phyloP scores from a whole-genome alignment of 768 basidiomycete species.

The Royoungia palumana region DNA sequence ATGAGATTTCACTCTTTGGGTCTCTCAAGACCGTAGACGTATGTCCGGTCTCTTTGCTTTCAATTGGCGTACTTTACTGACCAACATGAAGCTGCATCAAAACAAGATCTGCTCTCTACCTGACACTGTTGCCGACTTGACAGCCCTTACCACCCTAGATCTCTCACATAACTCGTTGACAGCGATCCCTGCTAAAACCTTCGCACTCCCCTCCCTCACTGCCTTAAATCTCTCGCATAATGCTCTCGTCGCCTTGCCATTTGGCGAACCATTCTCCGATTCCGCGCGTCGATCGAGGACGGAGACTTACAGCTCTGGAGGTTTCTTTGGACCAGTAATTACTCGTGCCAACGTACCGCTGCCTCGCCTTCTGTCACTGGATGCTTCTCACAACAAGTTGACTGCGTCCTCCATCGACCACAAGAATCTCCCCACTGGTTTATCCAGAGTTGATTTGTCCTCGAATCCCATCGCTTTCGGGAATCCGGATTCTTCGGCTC shows the following conservation, averaged over 20 bases:
- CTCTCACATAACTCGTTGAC: slow-evolving; percentile 70
- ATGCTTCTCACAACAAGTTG: slow-evolving; percentile 68
- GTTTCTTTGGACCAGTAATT: slow-evolving; percentile 64
- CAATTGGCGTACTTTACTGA: not conserved
- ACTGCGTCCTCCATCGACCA: slow-evolving; percentile 52
- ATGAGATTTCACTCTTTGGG: slow-evolving; percentile 81
- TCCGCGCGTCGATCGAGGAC: slow-evolving; percentile 18
- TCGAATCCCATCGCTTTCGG: slow-evolving; percentile 57
- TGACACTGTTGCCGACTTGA: slow-evolving; percentile 63
- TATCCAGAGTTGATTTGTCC: slow-evolving; percentile 63
- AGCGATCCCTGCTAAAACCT: slow-evolving; percentile 60
- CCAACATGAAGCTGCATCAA: slow-evolving; percentile 57
- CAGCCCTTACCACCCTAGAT: slow-evolving; percentile 63
- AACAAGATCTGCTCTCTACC: slow-evolving; percentile 67
- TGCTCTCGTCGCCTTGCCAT: slow-evolving; percentile 54
- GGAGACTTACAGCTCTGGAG: slow-evolving; percentile 38
- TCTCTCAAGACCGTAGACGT: slow-evolving; percentile 79
- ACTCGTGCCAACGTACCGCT: slow-evolving; percentile 60
- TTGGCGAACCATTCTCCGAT: slow-evolving; percentile 53
- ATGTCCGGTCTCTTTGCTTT: slow-evolving; percentile 28
- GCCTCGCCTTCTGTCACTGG: slow-evolving; percentile 60
- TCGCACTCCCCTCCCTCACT: slow-evolving; percentile 63
- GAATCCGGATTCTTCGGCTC: slow-evolving; percentile 20
- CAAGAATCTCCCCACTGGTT: slow-evolving; percentile 45
- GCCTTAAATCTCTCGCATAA: slow-evolving; percentile 74